Base-by-base conservation (phyloP, 192 early-diverging fungal species). In the Chytriomyces hyalinus region DNA sequence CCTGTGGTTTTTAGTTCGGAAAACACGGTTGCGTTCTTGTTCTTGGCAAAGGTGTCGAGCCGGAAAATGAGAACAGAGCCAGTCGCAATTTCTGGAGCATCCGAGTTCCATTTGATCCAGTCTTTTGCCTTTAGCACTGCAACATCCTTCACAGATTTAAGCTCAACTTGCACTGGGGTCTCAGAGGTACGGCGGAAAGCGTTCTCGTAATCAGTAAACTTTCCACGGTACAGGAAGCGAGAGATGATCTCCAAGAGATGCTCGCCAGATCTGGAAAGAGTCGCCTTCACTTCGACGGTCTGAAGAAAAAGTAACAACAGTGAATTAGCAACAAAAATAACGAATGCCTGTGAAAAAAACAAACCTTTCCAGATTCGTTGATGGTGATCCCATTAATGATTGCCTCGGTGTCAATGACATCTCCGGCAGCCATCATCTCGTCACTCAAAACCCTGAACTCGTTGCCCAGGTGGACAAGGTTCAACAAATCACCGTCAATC, bases 201-300 rank as follows among this genome's bases (percentile, higher is more conserved):
- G 86, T 94, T 92, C 28, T 94, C 89, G 83, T 91, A 97, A 80
- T 98, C 96, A 50, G 84, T 86, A 70, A 95, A 98, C 53, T 81
- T 80, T 48, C 96, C 96, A 80, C 96, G 93, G 88, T 95, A 96
- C 86, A 98, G 90, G 90, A 98, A 98, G 70, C 91, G 90, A 61
- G 87, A 91, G 51, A 92, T 93, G 59, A 98, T 91, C 85, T 97
- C 94, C 78, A 96, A 87, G 28, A 96, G 84, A 17, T 92, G 90
- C 82, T 91, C 87, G 78, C 87, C 86, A 49, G 11, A 64, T 63
- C 70, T 76, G 11, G 64, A 74, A 45, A 96, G 85, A 43, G 89
- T 83, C 26, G 93, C 93, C 88, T 91, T 91, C 84, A 98, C 95
- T 79, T 93, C 92, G 61, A 96, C 92, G 75, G 92, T 87, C 89